Conservation (phyloP, 441 rosid genomes). For the Dalechampia spathulata region DNA sequence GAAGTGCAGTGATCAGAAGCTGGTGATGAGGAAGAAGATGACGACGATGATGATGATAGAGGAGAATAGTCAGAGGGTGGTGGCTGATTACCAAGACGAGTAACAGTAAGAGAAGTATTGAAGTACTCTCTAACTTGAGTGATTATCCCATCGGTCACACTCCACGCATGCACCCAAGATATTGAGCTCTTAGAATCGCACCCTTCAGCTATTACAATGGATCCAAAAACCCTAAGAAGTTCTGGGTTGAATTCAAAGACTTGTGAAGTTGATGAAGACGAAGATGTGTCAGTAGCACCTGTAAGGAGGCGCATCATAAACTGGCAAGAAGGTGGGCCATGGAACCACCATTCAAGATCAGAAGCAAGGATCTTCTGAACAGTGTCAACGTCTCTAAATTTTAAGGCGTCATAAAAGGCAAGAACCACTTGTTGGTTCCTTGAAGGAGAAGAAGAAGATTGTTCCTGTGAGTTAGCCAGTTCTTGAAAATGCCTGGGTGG, state of each 20-base stretch:
- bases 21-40: slow-evolving; percentile 23
- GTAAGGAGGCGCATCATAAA: slow-evolving; percentile 92
- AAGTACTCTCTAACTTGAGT: slow-evolving; percentile 63
- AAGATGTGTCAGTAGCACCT: slow-evolving; percentile 32
- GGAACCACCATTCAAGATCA: slow-evolving; percentile 97
- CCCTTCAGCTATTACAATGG: slow-evolving; percentile 50
- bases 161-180: slow-evolving; percentile 70
- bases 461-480: slow-evolving; percentile 59
- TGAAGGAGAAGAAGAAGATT: slow-evolving; percentile 35
- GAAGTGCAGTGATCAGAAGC: slow-evolving; percentile 43
- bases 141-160: slow-evolving; percentile 52
- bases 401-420: slow-evolving; percentile 71
- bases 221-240: slow-evolving; percentile 27
- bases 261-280: not conserved
- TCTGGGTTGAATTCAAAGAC: slow-evolving; percentile 49
- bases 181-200: slow-evolving; percentile 27
- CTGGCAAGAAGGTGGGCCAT: slow-evolving; percentile 93
- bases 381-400: slow-evolving; percentile 59
- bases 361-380: slow-evolving; percentile 66
- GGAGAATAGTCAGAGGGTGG: slow-evolving; percentile 13
- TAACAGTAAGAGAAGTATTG: slow-evolving; percentile 61
- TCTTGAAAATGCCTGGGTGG: slow-evolving; percentile 34
- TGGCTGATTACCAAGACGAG: slow-evolving; percentile 32
- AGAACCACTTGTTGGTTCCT: slow-evolving; percentile 68
- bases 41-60: not conserved